These are phyloP conservation scores for Alternaria novae-zelandiae DNA, from an alignment of 2,329 filamentous ascomycete species.

Conservation along the genomic window DNA sequence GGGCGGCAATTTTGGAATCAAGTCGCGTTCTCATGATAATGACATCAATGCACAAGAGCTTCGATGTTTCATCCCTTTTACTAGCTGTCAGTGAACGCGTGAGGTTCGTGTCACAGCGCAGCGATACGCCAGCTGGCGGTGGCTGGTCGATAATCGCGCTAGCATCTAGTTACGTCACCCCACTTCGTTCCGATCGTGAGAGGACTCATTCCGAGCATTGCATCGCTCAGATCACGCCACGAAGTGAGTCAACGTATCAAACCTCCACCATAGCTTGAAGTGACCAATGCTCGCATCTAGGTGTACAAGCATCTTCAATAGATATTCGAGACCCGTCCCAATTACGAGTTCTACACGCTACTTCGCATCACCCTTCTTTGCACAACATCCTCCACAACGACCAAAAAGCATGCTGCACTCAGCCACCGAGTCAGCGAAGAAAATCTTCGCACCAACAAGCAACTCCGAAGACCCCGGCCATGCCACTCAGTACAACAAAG, in stretches of 20 bases:
- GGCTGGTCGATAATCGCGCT: slow-evolving; percentile 1
- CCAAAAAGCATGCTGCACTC: slow-evolving; percentile 35
- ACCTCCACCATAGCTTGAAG: background rate
- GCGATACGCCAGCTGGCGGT: no score
- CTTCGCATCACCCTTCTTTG: background rate
- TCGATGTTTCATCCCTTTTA: background rate
- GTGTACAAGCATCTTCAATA: background rate
- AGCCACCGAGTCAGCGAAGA: slow-evolving; percentile 36
- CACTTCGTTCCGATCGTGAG: slow-evolving; percentile 30
- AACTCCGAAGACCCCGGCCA: slow-evolving; percentile 61
- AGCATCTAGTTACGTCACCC: slow-evolving; percentile 31
- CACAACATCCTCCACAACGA: background rate
- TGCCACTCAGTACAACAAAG: slow-evolving; percentile 77
- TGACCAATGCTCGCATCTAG: slow-evolving; percentile 5
- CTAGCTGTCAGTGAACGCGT: background rate
- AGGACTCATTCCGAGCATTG: slow-evolving; percentile 14
- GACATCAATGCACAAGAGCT: background rate
- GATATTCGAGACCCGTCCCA: background rate
- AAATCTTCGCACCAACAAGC: slow-evolving; percentile 68
- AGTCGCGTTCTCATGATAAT: background rate
- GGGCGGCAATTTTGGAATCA: background rate
- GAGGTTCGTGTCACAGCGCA: background rate
- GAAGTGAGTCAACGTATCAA: background rate
- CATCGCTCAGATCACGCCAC: slow-evolving; percentile 19
- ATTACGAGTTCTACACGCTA: background rate